These are phyloP conservation scores for Wallacemonas sp. DNA, from an alignment of 208 protist genomes.

Conservation along the genomic window DNA sequence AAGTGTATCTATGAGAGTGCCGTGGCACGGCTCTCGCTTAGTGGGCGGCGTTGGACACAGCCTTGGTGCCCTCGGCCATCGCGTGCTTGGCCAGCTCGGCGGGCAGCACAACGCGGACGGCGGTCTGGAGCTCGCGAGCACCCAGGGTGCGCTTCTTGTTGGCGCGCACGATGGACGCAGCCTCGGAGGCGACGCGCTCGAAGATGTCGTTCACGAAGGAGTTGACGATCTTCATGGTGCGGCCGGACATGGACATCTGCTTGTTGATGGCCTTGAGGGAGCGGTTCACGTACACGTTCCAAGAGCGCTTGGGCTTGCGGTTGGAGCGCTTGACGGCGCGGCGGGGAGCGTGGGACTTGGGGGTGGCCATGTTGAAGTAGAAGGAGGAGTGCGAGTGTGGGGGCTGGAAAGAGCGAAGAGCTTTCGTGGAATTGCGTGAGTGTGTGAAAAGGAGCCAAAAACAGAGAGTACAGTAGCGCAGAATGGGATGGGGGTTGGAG, in stretches of 20 bases:
- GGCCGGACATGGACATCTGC: conserved; percentile 94
- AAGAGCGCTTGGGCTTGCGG: conserved; percentile 76
- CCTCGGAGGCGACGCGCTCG: conserved; percentile 95
- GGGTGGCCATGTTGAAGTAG: conserved; percentile 45
- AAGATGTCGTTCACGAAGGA: conserved; percentile 98
- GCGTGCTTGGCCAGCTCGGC: conserved; percentile 98
- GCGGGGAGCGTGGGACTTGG: conserved; percentile 29
- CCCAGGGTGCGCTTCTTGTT: conserved; percentile 96
- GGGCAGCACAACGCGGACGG: conserved; percentile 96
- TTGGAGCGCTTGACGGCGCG: conserved; percentile 51
- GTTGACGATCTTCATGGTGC: conserved; percentile 98
- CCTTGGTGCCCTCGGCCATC: conserved; percentile 98
- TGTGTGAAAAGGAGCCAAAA: background rate
- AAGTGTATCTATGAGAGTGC: conserved; percentile 7
- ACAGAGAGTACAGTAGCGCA: too few species aligned
- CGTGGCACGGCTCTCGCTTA: conserved; percentile 15
- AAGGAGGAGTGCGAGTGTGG: conserved; percentile 7
- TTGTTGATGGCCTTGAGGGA: conserved; percentile 97
- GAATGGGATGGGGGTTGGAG: too few species aligned
- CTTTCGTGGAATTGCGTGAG: background rate
- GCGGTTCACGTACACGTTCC: conserved; percentile 91
- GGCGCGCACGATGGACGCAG: conserved; percentile 91
- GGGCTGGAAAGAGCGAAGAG: conserved; percentile 13
- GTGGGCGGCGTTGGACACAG: conserved; percentile 89
- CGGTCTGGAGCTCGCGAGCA: conserved; percentile 96